Percentiles rank a stretch among this genome's conserved stretches.
These are phyloP conservation scores for Populus deltoides DNA, from an alignment of 345 rosid genomes.

Conservation along the genomic window DNA sequence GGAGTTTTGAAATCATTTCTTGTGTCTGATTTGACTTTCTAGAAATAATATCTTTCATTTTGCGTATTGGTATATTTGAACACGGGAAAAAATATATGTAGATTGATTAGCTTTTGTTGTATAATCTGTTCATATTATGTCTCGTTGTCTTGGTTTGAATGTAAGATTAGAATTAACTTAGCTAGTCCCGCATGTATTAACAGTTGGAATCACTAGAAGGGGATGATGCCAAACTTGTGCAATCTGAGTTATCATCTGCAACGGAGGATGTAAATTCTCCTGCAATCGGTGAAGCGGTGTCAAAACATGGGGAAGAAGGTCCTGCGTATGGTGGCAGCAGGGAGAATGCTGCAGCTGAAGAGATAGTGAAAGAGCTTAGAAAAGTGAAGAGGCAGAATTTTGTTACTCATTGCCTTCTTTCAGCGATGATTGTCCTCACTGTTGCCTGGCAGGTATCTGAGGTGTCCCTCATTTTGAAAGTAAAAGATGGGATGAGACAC, in stretches of 20 bases:
- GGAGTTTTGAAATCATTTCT: not conserved
- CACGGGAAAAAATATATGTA: too few relatives aligned
- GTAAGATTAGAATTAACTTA: not conserved
- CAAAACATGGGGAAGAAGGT: not conserved
- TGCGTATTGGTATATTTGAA: too few relatives aligned
- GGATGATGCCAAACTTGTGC: not conserved
- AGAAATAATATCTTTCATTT: too few relatives aligned
- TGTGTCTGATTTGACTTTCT: not conserved
- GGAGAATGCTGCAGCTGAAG: constrained; percentile 29
- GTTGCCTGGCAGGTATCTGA: constrained; percentile 78
- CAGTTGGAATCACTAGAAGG: constrained; percentile 53
- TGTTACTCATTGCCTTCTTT: constrained; percentile 65
- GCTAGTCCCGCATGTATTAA: not conserved
- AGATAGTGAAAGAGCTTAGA: constrained; percentile 56
- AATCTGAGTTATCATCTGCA: constrained; percentile 8
- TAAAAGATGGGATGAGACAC: constrained; percentile 56
- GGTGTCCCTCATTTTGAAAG: constrained; percentile 52
- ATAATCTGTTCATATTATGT: not conserved
- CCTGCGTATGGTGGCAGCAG: not conserved
- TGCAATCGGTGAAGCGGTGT: constrained; percentile 9
- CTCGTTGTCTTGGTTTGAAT: not conserved
- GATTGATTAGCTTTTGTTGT: not conserved
- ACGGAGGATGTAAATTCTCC: constrained; percentile 11
- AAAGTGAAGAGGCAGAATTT: constrained; percentile 63
- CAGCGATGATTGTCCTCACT: constrained; percentile 61